These are phyloP conservation scores for Lipomyces chichibuensis DNA, from an alignment of 805 yeast species.

Conservation along the genomic window DNA sequence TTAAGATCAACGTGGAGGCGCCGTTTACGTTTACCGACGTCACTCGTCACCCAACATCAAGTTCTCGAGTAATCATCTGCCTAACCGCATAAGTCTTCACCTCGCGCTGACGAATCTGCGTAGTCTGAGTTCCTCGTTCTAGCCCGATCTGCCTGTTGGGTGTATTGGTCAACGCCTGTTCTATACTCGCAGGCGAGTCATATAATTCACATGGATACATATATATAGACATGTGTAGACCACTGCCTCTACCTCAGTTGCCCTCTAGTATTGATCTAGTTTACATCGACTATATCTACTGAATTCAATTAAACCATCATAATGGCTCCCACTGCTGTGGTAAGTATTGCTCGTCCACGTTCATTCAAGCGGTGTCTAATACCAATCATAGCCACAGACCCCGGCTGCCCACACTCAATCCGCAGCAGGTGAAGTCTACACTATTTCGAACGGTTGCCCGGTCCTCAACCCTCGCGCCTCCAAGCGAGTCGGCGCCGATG, in stretches of 20 bases:
- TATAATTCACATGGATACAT: not conserved
- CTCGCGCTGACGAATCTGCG: too few species aligned
- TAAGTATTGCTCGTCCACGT: not conserved
- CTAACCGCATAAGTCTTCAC: too few species aligned
- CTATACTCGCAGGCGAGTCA: too few species aligned
- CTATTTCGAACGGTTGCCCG: conserved; percentile 61
- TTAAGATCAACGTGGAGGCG: too few species aligned
- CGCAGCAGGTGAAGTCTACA: conserved; percentile 41
- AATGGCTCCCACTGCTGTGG: conserved; percentile 25
- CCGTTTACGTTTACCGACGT: too few species aligned
- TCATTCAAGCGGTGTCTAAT: not conserved
- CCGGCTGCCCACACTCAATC: conserved; percentile 3
- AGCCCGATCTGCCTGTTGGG: too few species aligned
- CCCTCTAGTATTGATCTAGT: too few species aligned
- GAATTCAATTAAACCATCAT: not conserved
- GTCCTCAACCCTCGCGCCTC: conserved; percentile 59
- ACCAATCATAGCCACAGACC: not conserved
- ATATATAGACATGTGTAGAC: not conserved
- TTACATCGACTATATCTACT: not conserved
- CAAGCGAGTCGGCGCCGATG: conserved; percentile 56
- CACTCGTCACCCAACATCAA: too few species aligned
- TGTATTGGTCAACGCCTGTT: too few species aligned
- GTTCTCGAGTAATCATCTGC: too few species aligned
- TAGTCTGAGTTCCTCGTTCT: too few species aligned
- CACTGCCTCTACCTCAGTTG: too few species aligned